A percentile compares a stretch with the other conserved stretches of the same genome.
These are phyloP conservation scores for Penicillium dipodomyicola DNA, from an alignment of 495 filamentous ascomycete species.

Conservation along the genomic window DNA sequence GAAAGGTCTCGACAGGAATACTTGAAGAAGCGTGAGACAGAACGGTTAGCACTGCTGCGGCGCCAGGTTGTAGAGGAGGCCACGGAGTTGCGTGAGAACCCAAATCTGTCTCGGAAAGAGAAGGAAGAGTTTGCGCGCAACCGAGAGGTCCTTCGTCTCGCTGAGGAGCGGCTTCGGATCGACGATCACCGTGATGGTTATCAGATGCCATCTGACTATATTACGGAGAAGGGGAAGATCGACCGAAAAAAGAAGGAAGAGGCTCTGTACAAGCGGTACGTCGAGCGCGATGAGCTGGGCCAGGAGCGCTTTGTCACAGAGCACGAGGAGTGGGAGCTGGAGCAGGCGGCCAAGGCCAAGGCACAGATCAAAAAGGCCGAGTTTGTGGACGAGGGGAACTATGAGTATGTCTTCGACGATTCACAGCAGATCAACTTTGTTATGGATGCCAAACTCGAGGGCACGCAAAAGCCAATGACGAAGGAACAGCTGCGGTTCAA, in stretches of 20 bases:
- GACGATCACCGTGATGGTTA: conserved; percentile 94
- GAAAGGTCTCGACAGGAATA: conserved; percentile 88
- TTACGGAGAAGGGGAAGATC: conserved; percentile 87
- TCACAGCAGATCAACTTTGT: conserved; percentile 85
- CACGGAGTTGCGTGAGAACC: conserved; percentile 75
- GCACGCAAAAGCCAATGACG: conserved; percentile 64
- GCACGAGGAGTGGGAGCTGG: conserved; percentile 92
- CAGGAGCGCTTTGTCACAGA: conserved; percentile 91
- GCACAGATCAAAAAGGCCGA: conserved; percentile 76
- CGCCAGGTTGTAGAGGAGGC: conserved; percentile 92
- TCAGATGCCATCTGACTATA: conserved; percentile 90
- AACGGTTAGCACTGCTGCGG: conserved; percentile 77
- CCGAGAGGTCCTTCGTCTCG: conserved; percentile 78
- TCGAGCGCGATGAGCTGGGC: conserved; percentile 83
- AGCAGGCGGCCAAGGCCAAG: conserved; percentile 86
- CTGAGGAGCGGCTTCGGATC: conserved; percentile 82
- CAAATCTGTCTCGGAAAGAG: conserved; percentile 70
- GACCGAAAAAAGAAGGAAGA: conserved; percentile 88
- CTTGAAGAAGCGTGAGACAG: conserved; percentile 84
- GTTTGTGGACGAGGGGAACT: conserved; percentile 79
- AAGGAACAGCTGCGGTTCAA: conserved; percentile 76
- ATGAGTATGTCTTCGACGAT: conserved; percentile 93
- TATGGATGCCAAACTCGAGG: conserved; percentile 67
- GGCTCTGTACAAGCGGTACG: conserved; percentile 85
- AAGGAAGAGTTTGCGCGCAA: conserved; percentile 91